Evolutionary conservation across 2,329 filamentous ascomycete genomes (phyloP).

Genomic region (Zalaria sp.): DNA sequence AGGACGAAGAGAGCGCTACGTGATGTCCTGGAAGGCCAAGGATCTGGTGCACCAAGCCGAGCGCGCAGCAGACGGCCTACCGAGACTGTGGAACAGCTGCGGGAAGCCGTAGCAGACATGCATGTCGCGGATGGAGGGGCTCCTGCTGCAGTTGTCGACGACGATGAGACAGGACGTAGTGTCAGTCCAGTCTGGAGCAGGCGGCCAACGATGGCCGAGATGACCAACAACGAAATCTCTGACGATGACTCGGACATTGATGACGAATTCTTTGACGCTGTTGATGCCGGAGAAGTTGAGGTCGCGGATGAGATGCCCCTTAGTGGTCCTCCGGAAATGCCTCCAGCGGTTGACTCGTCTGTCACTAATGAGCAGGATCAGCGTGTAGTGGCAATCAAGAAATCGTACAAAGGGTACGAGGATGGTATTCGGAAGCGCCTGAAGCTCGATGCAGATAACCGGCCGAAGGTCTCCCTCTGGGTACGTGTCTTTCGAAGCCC

Average conservation of each 20-base stretch:
- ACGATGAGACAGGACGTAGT: background rate
- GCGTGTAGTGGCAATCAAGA: constrained; percentile 38
- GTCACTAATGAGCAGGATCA: constrained; percentile 8
- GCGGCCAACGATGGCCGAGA: constrained; percentile 54
- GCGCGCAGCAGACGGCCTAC: constrained; percentile 6
- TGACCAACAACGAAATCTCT: constrained; percentile 53
- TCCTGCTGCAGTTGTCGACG: background rate
- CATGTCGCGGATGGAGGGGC: constrained; percentile 5
- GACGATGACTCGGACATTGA: constrained; percentile 74
- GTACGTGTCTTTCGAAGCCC: constrained; percentile 38
- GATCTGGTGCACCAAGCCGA: constrained; percentile 9
- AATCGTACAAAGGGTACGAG: constrained; percentile 81
- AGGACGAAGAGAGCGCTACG: constrained; percentile 79
- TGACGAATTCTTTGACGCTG: constrained; percentile 93
- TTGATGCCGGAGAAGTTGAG: constrained; percentile 84
- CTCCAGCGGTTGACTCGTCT: constrained; percentile 10
- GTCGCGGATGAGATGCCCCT: constrained; percentile 52
- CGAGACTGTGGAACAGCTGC: constrained; percentile 2
- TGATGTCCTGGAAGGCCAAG: constrained; percentile 57
- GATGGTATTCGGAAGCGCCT: constrained; percentile 66
- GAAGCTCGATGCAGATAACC: constrained; percentile 81
- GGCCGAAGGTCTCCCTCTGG: constrained; percentile 92
- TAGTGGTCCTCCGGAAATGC: constrained; percentile 23
- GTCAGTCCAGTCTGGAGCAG: constrained; percentile 26
- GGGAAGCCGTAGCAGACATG: constrained; percentile 6